Evolutionary conservation across 768 basidiomycete species (phyloP).

Genomic region (Naganishia antarctica): DNA sequence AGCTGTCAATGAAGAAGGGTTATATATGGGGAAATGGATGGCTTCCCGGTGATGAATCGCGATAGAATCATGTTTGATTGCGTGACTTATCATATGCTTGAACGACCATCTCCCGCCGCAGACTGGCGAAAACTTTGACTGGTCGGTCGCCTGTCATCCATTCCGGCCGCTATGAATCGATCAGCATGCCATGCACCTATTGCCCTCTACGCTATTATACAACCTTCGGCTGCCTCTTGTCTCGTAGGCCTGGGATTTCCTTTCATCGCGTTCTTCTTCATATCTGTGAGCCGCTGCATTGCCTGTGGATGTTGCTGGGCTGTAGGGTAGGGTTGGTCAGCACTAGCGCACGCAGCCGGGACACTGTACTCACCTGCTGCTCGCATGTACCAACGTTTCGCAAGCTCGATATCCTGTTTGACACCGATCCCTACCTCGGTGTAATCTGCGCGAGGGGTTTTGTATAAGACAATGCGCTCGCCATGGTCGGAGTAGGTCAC

Average conservation of each 20-base stretch:
- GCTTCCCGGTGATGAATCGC: too few relatives aligned
- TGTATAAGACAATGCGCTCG: neutral
- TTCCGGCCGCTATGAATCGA: too few relatives aligned
- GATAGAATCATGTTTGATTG: too few relatives aligned
- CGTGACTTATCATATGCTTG: too few relatives aligned
- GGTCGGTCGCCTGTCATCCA: too few relatives aligned
- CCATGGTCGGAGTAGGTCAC: conserved; percentile 15
- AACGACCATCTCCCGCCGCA: too few relatives aligned
- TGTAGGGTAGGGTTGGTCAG: neutral
- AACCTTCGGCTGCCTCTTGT: conserved; percentile 89
- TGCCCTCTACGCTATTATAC: conserved; percentile 70
- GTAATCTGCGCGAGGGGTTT: conserved; percentile 60
- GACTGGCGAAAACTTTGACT: too few relatives aligned
- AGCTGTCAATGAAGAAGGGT: too few relatives aligned
- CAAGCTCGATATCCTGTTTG: conserved; percentile 90
- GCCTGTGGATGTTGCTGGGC: conserved; percentile 19
- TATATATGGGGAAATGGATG: too few relatives aligned
- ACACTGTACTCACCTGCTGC: conserved; percentile 72
- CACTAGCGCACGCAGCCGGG: neutral
- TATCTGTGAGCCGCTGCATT: conserved; percentile 16
- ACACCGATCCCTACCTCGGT: conserved; percentile 96
- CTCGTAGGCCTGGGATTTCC: conserved; percentile 77
- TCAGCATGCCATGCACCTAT: too few relatives aligned
- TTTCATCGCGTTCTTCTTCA: conserved; percentile 60
- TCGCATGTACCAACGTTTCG: conserved; percentile 98